Conservation (phyloP, 2,329 filamentous ascomycete species). For the Aspergillus caelatus region DNA sequence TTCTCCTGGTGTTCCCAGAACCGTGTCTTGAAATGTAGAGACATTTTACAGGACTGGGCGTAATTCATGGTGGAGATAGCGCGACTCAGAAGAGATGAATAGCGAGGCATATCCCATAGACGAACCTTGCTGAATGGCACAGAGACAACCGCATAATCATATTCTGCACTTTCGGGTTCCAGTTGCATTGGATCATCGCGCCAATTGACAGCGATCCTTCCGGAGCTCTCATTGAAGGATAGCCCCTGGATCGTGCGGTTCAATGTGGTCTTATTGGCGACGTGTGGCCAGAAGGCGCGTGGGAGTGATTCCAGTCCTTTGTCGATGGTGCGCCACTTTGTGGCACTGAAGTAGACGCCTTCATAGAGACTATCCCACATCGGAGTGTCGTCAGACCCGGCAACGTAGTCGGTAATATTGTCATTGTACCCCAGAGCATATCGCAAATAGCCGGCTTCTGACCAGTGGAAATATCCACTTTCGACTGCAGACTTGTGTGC, state of each 20-base stretch:
- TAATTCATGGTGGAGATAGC: conserved; percentile 56
- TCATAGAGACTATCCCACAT: conserved; percentile 59
- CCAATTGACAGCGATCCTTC: conserved; percentile 63
- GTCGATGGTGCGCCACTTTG: conserved; percentile 67
- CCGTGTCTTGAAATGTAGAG: conserved; percentile 68
- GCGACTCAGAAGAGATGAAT: conserved; percentile 53
- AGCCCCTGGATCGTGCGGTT: conserved; percentile 61
- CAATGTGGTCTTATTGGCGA: conserved; percentile 60
- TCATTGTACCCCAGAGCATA: conserved; percentile 59
- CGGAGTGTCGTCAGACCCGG: conserved; percentile 46
- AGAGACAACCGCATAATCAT: conserved; percentile 69
- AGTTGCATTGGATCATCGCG: conserved; percentile 44
- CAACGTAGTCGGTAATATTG: conserved; percentile 60
- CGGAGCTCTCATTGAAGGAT: conserved; percentile 52
- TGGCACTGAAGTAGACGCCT: conserved; percentile 61
- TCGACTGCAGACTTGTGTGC: conserved; percentile 59
- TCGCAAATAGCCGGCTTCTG: conserved; percentile 64
- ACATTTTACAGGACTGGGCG: conserved; percentile 58
- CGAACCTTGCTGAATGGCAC: conserved; percentile 67
- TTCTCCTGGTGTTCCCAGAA: conserved; percentile 59
- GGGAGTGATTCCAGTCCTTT: conserved; percentile 63
- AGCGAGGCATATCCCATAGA: conserved; percentile 61
- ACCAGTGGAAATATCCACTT: conserved; percentile 64
- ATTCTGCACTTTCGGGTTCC: conserved; percentile 52
- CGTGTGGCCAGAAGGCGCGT: conserved; percentile 63